These are phyloP conservation scores for Ceratocystis ficicola DNA, from an alignment of 2,329 filamentous ascomycete species.

Conservation along the genomic window DNA sequence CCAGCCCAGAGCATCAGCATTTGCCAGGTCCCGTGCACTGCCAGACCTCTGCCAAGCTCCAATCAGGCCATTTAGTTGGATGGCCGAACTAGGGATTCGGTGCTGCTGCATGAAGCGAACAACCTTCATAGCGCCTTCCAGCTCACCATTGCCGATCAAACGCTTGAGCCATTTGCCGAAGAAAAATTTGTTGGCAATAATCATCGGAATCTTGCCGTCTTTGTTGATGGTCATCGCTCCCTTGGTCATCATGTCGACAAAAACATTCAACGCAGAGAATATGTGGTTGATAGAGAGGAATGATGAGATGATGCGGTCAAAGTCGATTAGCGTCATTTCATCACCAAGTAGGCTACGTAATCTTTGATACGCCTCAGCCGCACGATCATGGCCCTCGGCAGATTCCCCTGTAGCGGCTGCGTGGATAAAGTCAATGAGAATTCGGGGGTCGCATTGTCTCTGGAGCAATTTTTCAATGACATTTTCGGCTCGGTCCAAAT, in stretches of 20 bases:
- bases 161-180: constrained; percentile 82
- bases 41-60: constrained; percentile 62
- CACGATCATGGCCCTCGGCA: constrained; percentile 36
- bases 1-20: constrained; percentile 60
- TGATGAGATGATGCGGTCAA: constrained; percentile 58
- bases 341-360: constrained; percentile 49
- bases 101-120: constrained; percentile 62
- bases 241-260: constrained; percentile 79
- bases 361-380: constrained; percentile 55
- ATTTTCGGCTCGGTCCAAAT: constrained; percentile 47
- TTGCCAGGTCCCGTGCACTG: constrained; percentile 40
- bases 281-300: constrained; percentile 56
- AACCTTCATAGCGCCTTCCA: constrained; percentile 59
- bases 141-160: constrained; percentile 58
- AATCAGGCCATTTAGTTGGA: constrained; percentile 72
- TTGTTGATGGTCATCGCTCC: constrained; percentile 38
- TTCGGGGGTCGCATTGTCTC: constrained; percentile 39
- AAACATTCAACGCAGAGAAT: constrained; percentile 59
- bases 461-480: constrained; percentile 44
- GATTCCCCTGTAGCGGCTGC: constrained; percentile 38
- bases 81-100: constrained; percentile 54
- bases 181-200: constrained; percentile 62
- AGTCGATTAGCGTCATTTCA: constrained; percentile 58
- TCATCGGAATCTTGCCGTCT: constrained; percentile 35
- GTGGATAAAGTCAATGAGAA: constrained; percentile 57